Base-by-base conservation (phyloP, 345 rosid genomes). In the Citrus medica region DNA sequence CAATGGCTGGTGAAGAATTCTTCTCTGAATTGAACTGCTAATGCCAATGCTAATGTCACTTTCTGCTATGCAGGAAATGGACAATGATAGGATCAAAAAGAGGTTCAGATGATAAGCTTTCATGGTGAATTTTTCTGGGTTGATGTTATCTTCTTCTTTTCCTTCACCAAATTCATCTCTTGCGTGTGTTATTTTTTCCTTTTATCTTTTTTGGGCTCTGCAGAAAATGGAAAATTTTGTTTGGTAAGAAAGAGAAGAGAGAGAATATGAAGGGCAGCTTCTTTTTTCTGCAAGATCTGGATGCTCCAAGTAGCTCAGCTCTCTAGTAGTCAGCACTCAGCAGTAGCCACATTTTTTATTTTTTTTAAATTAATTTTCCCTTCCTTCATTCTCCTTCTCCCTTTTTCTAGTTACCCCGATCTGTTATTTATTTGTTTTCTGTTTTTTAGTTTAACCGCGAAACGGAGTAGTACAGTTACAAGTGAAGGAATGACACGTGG, bases 1-100 rank as follows among this genome's bases (percentile, higher is more conserved):
- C 74, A 95, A 78, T 56, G 98, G 98, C 83, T 95, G 98, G 78
- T 95, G 98, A 38, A 95, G 91, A 79, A 95, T 82, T 82, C 98
- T 86, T 25, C 98, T 84, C 68, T 78, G 85, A 80, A 66, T 32
- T 73, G 10, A 74, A 40, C n/a, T 46, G 7, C 61, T 59, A 65
- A 74, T 27, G 25, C 4, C 7, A 55, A 79, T 7, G 46, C 22
- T 3, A 6, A 25, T 37, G 6, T 7, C n/a, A 5, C 9, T 75
- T 7, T 51, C 42, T 37, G 60, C 32, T 53, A 59, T 17, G 38
- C 80, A 40, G 17, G 32, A 42, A 59, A 76, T 65, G 24, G 74
- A 9, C 67, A 78, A 61, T 5, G 72, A 46, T 2, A 86, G 59
- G 37, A 81, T 4, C 61, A 83, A 80, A 79, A 83, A 48, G 79